Evolutionary conservation across 1,139 yeast species (phyloP), one percentile per base, ranked within the genome.

Genomic region (Magnusiomyces magnusii): DNA sequence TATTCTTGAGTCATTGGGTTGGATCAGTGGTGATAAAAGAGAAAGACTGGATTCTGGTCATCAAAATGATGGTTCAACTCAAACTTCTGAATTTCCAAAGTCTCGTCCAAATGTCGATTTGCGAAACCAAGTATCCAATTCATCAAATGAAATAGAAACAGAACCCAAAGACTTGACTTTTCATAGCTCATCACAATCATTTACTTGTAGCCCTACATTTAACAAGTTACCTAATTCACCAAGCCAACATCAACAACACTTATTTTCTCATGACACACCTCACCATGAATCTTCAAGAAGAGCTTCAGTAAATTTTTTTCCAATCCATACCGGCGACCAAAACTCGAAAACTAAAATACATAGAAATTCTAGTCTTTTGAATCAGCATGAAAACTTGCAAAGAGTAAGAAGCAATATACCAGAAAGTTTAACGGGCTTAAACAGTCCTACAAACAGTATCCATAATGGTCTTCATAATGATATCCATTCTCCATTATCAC

Each of bases 1-100:
- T 21, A 53, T 58, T 41, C 39, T 58, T 19, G 41, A 56, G n/a
- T 28, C 31, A 7, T 51, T 42, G 13, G 51, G 51, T 9, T 39
- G 44, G 44, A 5, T 19, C 17, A 17, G 19, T 39, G 19, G 7
- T 39, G 17, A 39, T 9, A 9, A 39, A n/a, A 5, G 17, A 5
- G 19, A 39, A 17, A 5, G 19, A 5, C 3, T 5, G 17, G 5
- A 10, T 10, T 19, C 44, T 17, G 17, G 19, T 39, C 17, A 15
- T 39, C 5, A 10, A 39, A 39, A n/a, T 19, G 17, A 9, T 31
- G n/a, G n/a, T n/a, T n/a, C n/a, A n/a, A n/a, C n/a, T n/a, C n/a
- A n/a, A n/a, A n/a, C n/a, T n/a, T n/a, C n/a, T n/a, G n/a, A n/a
- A n/a, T n/a, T n/a, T n/a, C n/a, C n/a, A n/a, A n/a, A n/a, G n/a